Conservation (phyloP, 1,284 basidiomycete species). For the Leccinum huronense region DNA sequence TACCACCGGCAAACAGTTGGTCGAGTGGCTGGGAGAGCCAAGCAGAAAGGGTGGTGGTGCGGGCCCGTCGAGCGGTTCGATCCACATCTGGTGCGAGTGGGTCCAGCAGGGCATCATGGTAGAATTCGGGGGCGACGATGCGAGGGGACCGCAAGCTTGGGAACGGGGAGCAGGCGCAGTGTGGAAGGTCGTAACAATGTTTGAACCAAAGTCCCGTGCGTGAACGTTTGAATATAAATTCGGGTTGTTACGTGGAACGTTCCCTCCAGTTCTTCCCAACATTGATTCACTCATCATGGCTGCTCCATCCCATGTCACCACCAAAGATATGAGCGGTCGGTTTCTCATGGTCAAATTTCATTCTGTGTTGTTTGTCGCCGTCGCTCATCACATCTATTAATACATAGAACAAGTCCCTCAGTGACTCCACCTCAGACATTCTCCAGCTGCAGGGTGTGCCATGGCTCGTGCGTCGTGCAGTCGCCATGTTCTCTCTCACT, state of each 20-base stretch:
- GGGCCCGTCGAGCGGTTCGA: constrained; percentile 77
- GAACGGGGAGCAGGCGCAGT: constrained; percentile 76
- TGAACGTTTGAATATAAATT: constrained; percentile 15
- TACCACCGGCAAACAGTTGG: constrained; percentile 75
- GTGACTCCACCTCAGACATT: constrained; percentile 46
- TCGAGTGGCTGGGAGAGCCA: constrained; percentile 75
- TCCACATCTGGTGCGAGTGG: constrained; percentile 93
- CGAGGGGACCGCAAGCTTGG: constrained; percentile 79
- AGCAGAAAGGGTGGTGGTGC: constrained; percentile 82
- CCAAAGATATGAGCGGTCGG: constrained; percentile 43
- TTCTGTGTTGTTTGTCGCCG: background rate
- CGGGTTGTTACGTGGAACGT: background rate
- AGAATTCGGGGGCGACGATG: constrained; percentile 76
- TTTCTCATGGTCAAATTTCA: constrained; percentile 40
- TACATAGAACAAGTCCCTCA: constrained; percentile 38
- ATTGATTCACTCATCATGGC: constrained; percentile 42
- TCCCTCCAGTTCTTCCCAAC: background rate
- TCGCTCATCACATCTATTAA: constrained; percentile 6
- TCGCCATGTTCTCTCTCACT: constrained; percentile 41
- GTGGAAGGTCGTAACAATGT: constrained; percentile 74
- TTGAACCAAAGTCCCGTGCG: constrained; percentile 38
- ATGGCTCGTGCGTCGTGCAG: constrained; percentile 47
- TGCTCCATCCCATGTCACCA: constrained; percentile 46
- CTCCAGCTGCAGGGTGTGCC: constrained; percentile 50
- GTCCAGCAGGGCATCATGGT: constrained; percentile 75